Evolutionary conservation across 2,329 filamentous ascomycete genomes (phyloP), one percentile per base, ranked within the genome.

Genomic region (Claviceps purpurea): DNA sequence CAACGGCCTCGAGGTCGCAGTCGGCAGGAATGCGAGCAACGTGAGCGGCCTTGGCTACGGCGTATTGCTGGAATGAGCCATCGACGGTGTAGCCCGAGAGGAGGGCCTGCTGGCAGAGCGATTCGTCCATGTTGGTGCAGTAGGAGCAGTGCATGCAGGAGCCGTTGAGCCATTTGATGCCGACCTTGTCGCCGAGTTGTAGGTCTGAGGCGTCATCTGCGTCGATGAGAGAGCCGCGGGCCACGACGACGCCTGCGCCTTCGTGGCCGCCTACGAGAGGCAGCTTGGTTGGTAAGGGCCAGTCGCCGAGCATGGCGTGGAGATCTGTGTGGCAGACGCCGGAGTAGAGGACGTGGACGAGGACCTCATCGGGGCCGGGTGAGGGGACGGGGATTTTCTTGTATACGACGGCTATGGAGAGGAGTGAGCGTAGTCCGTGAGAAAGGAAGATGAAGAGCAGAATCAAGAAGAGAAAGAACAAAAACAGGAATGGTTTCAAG

Each of bases 11-110:
- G 45, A 95, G 81, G 54, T 81, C 74, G 56, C 84, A 78, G 16
- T 85, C 80, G 68, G 90, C 85, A 58, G 87, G 86, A 57, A 96
- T 84, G 59, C 84, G 82, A 30, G 89, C 87, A 16, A 93, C 82
- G 68, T 95, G 87, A 18, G 85, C 81, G 16, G 89, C 89, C 69
- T 95, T 94, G 59, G 83, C 89, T 59, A 95, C 80, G 67, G 79
- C 81, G 73, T 95, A 96, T 74, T 95, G 83, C 74, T 96, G 90
- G 78, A 96, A 96, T 43, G 84, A 83, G 37, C 90, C 90, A 66
- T 95, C 87, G 65, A 95, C 89, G 4, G 88, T 94, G 77, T 94
- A 95, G 52, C 91, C 91, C 1, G 89, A 94, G 42, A 95, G 79
- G 39, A 78, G 72, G 26, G 87, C 81, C 54, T 86, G 73, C 16